Evolutionary conservation across 1,139 yeast genomes (phyloP).

Genomic region (Kluyveromyces sp.): DNA sequence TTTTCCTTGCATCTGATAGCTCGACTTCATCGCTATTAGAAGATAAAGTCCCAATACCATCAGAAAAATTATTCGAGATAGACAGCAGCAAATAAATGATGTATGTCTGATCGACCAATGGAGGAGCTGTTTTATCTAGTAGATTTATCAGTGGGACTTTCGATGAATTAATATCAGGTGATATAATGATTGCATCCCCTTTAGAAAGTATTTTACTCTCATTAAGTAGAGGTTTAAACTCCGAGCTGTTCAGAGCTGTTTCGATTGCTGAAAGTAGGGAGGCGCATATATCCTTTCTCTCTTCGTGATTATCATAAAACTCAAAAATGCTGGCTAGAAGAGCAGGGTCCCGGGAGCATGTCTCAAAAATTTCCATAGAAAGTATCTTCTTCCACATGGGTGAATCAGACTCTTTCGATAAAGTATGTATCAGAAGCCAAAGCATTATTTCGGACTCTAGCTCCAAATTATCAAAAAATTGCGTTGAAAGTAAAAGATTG

Average conservation of each 20-base stretch:
- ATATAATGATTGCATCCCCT: conserved; percentile 27
- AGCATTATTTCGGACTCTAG: conserved; percentile 78
- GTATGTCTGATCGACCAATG: conserved; percentile 56
- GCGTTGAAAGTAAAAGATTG: conserved; percentile 52
- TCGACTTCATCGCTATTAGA: conserved; percentile 35
- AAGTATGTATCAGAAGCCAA: conserved; percentile 61
- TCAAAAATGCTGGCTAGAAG: conserved; percentile 48
- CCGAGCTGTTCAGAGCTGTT: conserved; percentile 28
- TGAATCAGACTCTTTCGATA: conserved; percentile 43
- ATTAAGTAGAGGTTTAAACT: conserved; percentile 36
- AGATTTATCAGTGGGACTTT: conserved; percentile 61
- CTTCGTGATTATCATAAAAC: conserved; percentile 52
- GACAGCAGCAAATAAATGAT: conserved; percentile 51
- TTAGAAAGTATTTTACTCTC: conserved; percentile 28
- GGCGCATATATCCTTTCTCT: conserved; percentile 54
- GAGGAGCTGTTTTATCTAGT: conserved; percentile 70
- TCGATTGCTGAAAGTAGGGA: conserved; percentile 50
- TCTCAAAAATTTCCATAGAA: conserved; percentile 64
- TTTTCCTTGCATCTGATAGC: conserved; percentile 8
- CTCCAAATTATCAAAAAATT: conserved; percentile 48
- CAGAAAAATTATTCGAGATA: conserved; percentile 51
- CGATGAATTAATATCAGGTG: conserved; percentile 35
- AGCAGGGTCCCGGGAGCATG: conserved; percentile 50
- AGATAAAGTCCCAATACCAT: conserved; percentile 59
- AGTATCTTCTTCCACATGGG: conserved; percentile 67